phyloP scores from a whole-genome alignment of 1,139 yeast species.

The Candida dubliniensis region DNA sequence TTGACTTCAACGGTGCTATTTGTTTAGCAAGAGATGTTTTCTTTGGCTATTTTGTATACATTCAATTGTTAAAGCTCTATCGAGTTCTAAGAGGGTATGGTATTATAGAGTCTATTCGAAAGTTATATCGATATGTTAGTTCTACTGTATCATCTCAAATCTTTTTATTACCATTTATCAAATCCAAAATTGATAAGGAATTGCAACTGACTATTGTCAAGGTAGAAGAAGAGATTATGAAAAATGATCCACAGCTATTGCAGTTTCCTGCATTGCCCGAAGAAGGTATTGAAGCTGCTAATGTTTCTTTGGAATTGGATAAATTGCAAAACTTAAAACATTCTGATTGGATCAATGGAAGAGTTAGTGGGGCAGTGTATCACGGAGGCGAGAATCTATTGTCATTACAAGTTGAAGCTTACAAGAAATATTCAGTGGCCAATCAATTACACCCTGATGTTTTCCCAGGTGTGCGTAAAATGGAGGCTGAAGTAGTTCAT shows the following conservation, averaged over 20 bases:
- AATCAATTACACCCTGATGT: conserved; percentile 97
- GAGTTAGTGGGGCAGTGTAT: conserved; percentile 92
- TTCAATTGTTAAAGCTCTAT: conserved; percentile 12
- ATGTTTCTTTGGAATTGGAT: conserved; percentile 50
- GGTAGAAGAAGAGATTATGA: conserved; percentile 57
- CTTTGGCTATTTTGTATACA: conserved; percentile 20
- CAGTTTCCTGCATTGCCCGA: conserved; percentile 57
- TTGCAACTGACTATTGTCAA: conserved; percentile 45
- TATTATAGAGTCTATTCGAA: conserved; percentile 22
- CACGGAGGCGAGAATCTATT: conserved; percentile 85
- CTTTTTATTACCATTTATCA: conserved; percentile 55
- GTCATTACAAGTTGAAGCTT: conserved; percentile 73
- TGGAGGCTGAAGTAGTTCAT: conserved; percentile 93
- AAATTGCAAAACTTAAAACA: conserved; percentile 54
- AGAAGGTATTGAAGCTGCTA: conserved; percentile 49
- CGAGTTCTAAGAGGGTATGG: conserved; percentile 42
- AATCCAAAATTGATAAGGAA: conserved; percentile 59
- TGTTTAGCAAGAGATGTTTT: conserved; percentile 27
- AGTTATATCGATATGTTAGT: conserved; percentile 9
- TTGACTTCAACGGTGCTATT: conserved; percentile 13
- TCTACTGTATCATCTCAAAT: conserved; percentile 29
- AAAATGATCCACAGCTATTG: conserved; percentile 45
- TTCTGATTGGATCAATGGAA: conserved; percentile 79
- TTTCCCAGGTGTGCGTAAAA: conserved; percentile 92
- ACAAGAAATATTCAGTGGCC: conserved; percentile 75